A percentile compares a stretch with the other conserved stretches of the same genome.
Evolutionary conservation across 768 basidiomycete genomes (phyloP).

Genomic region (Trametes punicea): DNA sequence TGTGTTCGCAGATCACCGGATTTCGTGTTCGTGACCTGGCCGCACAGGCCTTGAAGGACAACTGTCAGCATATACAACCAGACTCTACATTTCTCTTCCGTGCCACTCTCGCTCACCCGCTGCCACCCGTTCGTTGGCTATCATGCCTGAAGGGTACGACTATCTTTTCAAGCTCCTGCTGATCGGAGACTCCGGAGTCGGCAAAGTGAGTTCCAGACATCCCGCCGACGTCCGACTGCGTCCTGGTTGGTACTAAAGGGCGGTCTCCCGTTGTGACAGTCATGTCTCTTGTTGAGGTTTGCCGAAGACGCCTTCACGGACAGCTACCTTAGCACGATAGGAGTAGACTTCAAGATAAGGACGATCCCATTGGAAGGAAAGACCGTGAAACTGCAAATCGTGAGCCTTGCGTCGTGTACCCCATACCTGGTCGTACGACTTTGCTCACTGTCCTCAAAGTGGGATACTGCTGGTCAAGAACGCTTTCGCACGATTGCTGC

Average conservation of each 20-base stretch:
- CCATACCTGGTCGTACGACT: background rate
- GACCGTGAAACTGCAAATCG: slow-evolving; percentile 98
- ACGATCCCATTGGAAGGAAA: slow-evolving; percentile 98
- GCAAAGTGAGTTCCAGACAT: slow-evolving; percentile 54
- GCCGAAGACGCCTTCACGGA: slow-evolving; percentile 98
- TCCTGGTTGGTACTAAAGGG: background rate
- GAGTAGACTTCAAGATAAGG: slow-evolving; percentile 98
- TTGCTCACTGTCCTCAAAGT: slow-evolving; percentile 43
- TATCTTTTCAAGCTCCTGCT: slow-evolving; percentile 94
- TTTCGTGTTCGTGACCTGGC: background rate
- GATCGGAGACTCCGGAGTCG: slow-evolving; percentile 94
- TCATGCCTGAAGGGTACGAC: slow-evolving; percentile 79
- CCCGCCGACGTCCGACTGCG: background rate
- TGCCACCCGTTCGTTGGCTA: background rate
- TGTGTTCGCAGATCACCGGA: background rate
- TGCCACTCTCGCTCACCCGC: background rate
- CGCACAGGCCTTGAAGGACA: too few species aligned
- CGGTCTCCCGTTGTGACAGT: slow-evolving; percentile 57
- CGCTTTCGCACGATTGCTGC: slow-evolving; percentile 98
- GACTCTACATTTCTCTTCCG: background rate
- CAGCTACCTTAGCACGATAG: slow-evolving; percentile 96
- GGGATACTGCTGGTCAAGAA: slow-evolving; percentile 99
- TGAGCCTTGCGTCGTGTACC: slow-evolving; percentile 39
- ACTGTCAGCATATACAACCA: too few species aligned
- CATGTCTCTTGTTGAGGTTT: slow-evolving; percentile 86